Conservation (phyloP, 2,329 filamentous ascomycete species). For the Aspergillus costaricaensis region DNA sequence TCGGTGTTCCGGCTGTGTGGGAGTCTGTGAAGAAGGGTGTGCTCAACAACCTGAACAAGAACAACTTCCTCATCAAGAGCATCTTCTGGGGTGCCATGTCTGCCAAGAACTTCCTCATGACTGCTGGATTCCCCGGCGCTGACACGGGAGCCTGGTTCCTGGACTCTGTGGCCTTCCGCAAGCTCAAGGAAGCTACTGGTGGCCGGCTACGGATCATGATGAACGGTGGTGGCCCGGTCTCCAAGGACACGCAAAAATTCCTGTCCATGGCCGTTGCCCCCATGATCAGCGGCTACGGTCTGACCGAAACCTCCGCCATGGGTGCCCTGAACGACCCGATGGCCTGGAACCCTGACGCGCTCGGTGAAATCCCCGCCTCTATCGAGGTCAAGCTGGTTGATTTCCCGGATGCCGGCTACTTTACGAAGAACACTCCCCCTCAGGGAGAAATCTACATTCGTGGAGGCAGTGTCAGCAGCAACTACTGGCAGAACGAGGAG, state of each 20-base stretch:
- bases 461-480: conserved; percentile 70
- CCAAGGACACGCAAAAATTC: conserved; percentile 85
- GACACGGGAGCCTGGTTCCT: conserved; percentile 63
- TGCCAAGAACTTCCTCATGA: conserved; percentile 63
- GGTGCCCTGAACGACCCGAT: conserved; percentile 66
- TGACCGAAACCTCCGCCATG: conserved; percentile 85
- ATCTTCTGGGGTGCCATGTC: conserved; percentile 74
- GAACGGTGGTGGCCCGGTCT: conserved; percentile 90
- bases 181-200: conserved; percentile 87
- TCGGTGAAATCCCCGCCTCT: conserved; percentile 75
- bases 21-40: conserved; percentile 97
- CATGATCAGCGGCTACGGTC: conserved; percentile 90
- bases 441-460: conserved; percentile 93
- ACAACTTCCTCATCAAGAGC: conserved; percentile 69
- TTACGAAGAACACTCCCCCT: conserved; percentile 69
- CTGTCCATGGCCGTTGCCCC: conserved; percentile 89
- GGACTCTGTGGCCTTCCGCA: conserved; percentile 84
- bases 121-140: conserved; percentile 52
- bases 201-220: conserved; percentile 85
- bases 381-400: conserved; percentile 92
- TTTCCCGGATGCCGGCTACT: conserved; percentile 85
- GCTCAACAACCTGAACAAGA: conserved; percentile 71
- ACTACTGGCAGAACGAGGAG: conserved; percentile 82
- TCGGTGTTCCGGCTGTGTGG: conserved; percentile 96
- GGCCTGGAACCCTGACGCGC: conserved; percentile 74